Evolutionary conservation across 257 asterid genomes (phyloP).

Genomic region (Anisodus tanguticus): DNA sequence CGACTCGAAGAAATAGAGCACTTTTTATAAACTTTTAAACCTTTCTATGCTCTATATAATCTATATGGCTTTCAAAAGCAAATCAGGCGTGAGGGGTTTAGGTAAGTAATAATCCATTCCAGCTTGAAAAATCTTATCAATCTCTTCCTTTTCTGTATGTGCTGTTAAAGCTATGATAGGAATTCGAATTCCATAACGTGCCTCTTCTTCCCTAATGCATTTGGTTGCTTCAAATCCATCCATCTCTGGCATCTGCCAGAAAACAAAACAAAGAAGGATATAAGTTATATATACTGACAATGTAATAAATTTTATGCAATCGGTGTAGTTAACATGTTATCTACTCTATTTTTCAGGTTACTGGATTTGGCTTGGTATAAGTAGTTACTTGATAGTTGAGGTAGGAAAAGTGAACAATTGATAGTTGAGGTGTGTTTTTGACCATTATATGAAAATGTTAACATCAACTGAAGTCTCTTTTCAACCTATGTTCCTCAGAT

Average conservation of each 20-base stretch:
- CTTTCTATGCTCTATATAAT: neutral
- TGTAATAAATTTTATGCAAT: neutral
- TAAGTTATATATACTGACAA: neutral
- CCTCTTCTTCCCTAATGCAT: slow-evolving; percentile 63
- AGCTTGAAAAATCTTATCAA: slow-evolving; percentile 49
- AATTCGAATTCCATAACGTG: slow-evolving; percentile 42
- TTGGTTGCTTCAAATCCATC: slow-evolving; percentile 67
- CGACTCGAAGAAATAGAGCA: no score
- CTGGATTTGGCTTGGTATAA: neutral
- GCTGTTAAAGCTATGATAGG: slow-evolving; percentile 70
- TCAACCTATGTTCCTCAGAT: neutral
- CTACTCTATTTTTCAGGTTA: neutral
- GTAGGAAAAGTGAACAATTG: no score
- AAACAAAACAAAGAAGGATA: neutral
- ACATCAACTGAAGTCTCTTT: no score
- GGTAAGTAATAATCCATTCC: slow-evolving; percentile 64
- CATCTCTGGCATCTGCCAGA: slow-evolving; percentile 68
- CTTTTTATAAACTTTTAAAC: neutral
- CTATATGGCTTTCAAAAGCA: neutral
- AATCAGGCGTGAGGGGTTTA: slow-evolving; percentile 51
- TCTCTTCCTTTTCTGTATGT: slow-evolving; percentile 50
- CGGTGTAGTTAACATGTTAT: neutral
- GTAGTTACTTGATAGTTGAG: neutral
- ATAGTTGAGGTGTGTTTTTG: no score
- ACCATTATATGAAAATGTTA: no score